phyloP scores from a whole-genome alignment of 768 basidiomycete species.

The Cyathus striatus region DNA sequence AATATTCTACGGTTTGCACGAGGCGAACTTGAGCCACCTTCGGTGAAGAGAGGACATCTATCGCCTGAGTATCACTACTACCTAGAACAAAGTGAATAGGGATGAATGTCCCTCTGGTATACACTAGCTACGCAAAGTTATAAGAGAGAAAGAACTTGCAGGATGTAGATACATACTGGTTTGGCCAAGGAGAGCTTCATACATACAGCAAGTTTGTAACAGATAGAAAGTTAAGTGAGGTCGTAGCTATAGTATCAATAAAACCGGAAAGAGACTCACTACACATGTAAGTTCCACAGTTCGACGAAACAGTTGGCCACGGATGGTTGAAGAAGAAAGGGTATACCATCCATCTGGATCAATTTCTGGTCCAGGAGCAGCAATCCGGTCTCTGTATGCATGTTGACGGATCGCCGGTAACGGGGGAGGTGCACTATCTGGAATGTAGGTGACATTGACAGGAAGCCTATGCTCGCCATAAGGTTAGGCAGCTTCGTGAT shows the following conservation, averaged over 20 bases:
- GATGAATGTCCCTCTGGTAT: conserved; percentile 33
- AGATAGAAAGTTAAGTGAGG: too few species aligned
- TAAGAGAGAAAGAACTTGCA: neutral
- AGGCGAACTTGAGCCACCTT: conserved; percentile 19
- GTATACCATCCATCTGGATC: conserved; percentile 32
- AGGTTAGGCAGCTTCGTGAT: neutral
- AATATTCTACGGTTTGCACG: conserved; percentile 20
- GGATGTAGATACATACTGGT: conserved; percentile 19
- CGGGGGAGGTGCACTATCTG: conserved; percentile 23
- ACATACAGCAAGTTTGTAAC: neutral
- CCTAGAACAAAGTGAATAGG: conserved; percentile 26
- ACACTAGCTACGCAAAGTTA: conserved; percentile 18
- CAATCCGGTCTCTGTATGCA: conserved; percentile 23
- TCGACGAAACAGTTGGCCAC: conserved; percentile 15
- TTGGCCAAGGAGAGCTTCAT: conserved; percentile 27
- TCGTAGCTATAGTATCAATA: neutral
- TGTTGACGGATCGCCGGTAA: conserved; percentile 25
- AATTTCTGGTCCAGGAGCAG: conserved; percentile 22
- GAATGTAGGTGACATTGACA: conserved; percentile 23
- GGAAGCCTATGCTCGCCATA: conserved; percentile 8
- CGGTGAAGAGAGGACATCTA: conserved; percentile 22
- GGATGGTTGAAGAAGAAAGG: conserved; percentile 11
- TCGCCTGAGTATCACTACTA: conserved; percentile 19
- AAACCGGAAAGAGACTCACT: conserved; percentile 17
- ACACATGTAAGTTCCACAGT: conserved; percentile 19